These are phyloP conservation scores for Grigorovia humatica DNA, from an alignment of 805 yeast species.

Conservation along the genomic window DNA sequence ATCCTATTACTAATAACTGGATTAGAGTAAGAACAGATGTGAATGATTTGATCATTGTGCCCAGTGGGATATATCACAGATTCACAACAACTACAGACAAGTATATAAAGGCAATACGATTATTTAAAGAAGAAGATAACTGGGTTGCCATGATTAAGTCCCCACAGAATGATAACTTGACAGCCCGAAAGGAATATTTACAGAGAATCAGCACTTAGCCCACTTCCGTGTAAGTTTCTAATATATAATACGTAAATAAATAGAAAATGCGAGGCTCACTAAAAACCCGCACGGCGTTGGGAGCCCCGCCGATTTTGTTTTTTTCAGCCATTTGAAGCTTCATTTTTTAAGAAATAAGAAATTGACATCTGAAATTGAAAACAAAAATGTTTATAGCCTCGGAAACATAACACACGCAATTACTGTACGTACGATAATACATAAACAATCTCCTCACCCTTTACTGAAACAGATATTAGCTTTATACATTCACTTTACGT, in stretches of 20 bases:
- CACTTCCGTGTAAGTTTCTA: too few relatives aligned
- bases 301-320: background rate
- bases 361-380: background rate
- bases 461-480: too few relatives aligned
- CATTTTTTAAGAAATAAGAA: background rate
- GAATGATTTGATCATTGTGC: constrained; percentile 62
- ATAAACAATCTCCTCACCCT: too few relatives aligned
- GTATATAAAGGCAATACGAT: constrained; percentile 65
- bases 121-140: constrained; percentile 91
- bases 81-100: constrained; percentile 62
- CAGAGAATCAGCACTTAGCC: background rate
- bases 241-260: too few relatives aligned
- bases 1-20: constrained; percentile 50
- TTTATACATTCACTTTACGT: too few relatives aligned
- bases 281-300: too few relatives aligned
- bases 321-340: background rate
- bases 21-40: constrained; percentile 54
- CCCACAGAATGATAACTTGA: constrained; percentile 32
- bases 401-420: too few relatives aligned
- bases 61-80: constrained; percentile 91
- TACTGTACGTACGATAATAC: too few relatives aligned
- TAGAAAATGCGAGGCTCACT: too few relatives aligned
- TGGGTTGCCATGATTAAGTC: constrained; percentile 85
- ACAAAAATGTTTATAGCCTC: background rate
- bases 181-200: background rate